phyloP scores from a whole-genome alignment of 495 filamentous ascomycete species.

The Aspergillus nanangensis region DNA sequence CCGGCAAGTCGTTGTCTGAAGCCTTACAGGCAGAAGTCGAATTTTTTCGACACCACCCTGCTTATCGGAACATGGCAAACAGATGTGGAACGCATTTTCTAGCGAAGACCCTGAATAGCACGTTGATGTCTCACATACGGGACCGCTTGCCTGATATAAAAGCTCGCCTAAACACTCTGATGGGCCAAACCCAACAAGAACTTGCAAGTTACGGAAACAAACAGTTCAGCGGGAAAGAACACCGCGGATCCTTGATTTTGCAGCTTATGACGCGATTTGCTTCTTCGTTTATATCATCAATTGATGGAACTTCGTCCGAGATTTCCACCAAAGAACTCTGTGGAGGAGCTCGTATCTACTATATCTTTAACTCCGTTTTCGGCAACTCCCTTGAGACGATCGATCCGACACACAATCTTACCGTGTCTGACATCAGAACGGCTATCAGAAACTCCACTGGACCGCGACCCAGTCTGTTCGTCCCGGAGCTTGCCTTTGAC shows the following conservation, averaged over 20 bases:
- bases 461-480: conserved; percentile 90
- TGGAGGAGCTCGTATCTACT: conserved; percentile 95
- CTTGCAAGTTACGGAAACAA: conserved; percentile 97
- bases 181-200: conserved; percentile 99
- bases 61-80: conserved; percentile 92
- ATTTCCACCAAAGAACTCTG: conserved; percentile 99
- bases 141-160: conserved; percentile 97
- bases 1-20: conserved; percentile 84
- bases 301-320: conserved; percentile 96
- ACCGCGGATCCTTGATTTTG: conserved; percentile 88
- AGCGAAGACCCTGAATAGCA: conserved; percentile 91
- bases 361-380: conserved; percentile 99
- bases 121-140: conserved; percentile 93
- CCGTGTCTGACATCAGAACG: conserved; percentile 93
- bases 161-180: conserved; percentile 91
- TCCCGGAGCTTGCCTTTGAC: conserved; percentile 96
- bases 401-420: conserved; percentile 91
- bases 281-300: conserved; percentile 96
- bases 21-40: conserved; percentile 87
- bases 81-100: conserved; percentile 94
- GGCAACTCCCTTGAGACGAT: conserved; percentile 95
- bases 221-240: conserved; percentile 96
- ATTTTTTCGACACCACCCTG: conserved; percentile 95
- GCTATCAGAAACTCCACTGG: conserved; percentile 98
- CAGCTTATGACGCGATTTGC: conserved; percentile 99